Base-by-base conservation (phyloP, 1,139 yeast species). In the Magnusiomyces sp. region DNA sequence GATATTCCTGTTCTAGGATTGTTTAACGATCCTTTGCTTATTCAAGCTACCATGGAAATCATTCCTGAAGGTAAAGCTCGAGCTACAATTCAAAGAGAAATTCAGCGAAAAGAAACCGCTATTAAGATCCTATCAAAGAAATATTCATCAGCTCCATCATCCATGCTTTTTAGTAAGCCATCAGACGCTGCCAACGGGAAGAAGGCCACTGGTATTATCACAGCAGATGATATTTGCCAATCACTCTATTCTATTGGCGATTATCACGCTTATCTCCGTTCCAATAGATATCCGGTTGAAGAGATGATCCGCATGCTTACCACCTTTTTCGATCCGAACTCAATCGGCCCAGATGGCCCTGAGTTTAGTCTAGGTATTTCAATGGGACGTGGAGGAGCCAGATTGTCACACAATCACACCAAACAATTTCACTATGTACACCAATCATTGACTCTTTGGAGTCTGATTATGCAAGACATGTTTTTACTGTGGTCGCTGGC, bases 211-310 rank as follows among this genome's bases (percentile, higher is more conserved):
- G 46, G 32, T 0, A 65, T 73, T 45, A 55, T 69, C 9, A 16
- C 50, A 10, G 38, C 29, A 51, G 89, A 83, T 44, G 83, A 80
- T 43, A 73, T 83, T 29, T 71, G 84, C 44, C 87, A 80, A 58
- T 78, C 80, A 10, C 62, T 83, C 17, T 83, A 83, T 60, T 83
- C 90, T 0, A 77, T 83, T 50, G 89, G 89, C 40, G 90, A 83
- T 62, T 81, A 79, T 66, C 80, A 81, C 58, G 77, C 88, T 0
- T 83, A 81, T 58, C 71, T 83, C n/a, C 74, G 81, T 50, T 74
- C 83, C 52, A 83, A 83, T 59, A 70, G 84, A 54, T 69, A 74
- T 43, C 90, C 92, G 5, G 81, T 81, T 19, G 69, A 73, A 49
- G 70, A 80, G 56, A 80, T 82, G 75, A 64, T 80, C 32, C 69